A percentile compares a stretch with the other conserved stretches of the same genome.
Evolutionary conservation across 257 asterid genomes (phyloP).

Genomic region (Osmanthus fragrans): DNA sequence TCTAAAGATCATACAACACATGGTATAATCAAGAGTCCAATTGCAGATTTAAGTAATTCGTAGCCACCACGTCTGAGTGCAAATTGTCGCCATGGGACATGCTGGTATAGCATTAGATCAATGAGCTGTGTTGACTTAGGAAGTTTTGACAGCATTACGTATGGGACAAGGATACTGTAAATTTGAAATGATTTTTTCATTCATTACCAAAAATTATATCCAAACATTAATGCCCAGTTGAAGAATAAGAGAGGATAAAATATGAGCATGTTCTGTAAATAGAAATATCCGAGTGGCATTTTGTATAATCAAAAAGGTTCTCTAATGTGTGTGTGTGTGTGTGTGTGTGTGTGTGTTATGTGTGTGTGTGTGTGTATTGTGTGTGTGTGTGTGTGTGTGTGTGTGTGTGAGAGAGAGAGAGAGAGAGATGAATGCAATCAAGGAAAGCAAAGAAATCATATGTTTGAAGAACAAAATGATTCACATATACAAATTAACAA

Average conservation of each 20-base stretch:
- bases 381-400: too few relatives aligned
- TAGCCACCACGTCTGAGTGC: too few relatives aligned
- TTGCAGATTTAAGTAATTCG: neutral
- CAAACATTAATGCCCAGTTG: neutral
- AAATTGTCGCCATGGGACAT: too few relatives aligned
- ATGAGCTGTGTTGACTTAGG: too few relatives aligned
- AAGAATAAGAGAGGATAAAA: neutral
- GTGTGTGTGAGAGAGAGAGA: too few relatives aligned
- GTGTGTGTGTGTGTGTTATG: too few relatives aligned
- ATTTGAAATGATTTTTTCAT: neutral
- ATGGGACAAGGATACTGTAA: neutral
- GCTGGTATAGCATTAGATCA: too few relatives aligned
- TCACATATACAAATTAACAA: neutral
- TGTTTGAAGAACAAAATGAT: neutral
- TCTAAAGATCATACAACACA: neutral
- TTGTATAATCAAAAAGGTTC: neutral
- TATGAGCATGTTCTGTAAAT: neutral
- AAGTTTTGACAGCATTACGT: neutral
- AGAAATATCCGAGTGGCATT: neutral
- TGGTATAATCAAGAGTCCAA: neutral
- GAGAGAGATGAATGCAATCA: too few relatives aligned
- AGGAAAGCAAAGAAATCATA: too few relatives aligned
- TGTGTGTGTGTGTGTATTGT: too few relatives aligned
- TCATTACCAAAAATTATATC: neutral
- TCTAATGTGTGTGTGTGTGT: neutral